Conservation (phyloP, 2,329 filamentous ascomycete species). For the Hymenoscyphus fraxineus region DNA sequence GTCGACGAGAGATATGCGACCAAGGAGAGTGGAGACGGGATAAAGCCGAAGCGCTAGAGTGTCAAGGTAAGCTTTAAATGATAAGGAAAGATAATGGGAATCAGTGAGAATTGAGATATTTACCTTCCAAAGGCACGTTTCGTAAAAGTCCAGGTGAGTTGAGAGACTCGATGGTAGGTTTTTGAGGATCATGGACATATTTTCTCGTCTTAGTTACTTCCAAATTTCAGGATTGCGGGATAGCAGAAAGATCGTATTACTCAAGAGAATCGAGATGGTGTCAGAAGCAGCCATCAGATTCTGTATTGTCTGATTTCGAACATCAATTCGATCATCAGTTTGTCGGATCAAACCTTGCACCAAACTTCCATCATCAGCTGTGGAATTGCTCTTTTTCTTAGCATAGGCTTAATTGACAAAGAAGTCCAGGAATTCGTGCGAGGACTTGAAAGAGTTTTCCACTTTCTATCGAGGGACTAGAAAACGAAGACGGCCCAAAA, state of each 20-base stretch:
- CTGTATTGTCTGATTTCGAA: slow-evolving; percentile 1
- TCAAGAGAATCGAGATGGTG: slow-evolving; percentile 1
- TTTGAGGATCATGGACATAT: neutral
- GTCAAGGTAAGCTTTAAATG: neutral
- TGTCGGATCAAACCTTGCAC: neutral
- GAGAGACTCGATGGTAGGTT: neutral
- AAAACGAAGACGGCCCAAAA: neutral
- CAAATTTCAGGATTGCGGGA: neutral
- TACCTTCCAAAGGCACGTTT: neutral
- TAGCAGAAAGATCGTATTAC: neutral
- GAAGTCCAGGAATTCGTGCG: neutral
- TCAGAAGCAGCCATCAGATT: neutral
- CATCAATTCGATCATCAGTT: neutral
- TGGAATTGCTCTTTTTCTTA: neutral
- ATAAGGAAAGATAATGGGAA: neutral
- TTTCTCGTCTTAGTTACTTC: neutral
- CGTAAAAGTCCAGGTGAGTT: neutral
- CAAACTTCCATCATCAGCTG: neutral
- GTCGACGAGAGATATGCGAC: neutral
- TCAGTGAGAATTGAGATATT: neutral
- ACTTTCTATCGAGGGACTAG: neutral
- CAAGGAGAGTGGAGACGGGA: neutral
- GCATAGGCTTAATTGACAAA: neutral
- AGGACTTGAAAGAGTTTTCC: neutral
- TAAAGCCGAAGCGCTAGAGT: neutral